Base-by-base conservation (phyloP, 2,329 filamentous ascomycete species). In the Onygenales sp. region DNA sequence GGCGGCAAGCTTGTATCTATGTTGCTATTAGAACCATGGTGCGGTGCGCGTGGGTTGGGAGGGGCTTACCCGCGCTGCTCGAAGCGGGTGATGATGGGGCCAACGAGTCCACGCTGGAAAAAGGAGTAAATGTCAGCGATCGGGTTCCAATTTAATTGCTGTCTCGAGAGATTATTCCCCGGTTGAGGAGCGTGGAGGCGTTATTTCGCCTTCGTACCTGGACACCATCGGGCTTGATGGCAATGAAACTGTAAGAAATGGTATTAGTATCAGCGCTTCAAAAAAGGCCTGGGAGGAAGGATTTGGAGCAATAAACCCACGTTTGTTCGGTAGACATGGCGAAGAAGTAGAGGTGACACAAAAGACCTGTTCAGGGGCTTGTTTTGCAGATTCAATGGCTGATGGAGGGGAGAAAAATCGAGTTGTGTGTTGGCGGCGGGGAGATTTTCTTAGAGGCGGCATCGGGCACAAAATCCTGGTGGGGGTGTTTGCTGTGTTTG, bases 201-300 rank as follows among this genome's bases (percentile, higher is more conserved):
- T 33, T 27, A 3, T 17, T 43, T 31, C 27, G 41, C 32, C n/a
- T 56, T 57, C 78, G 65, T 85, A 95, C 90, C 86, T 96, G 93
- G 79, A 97, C 93, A 76, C 93, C 93, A 79, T 97, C 93, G 68
- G 92, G 93, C 90, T 98, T 98, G 84, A 98, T 89, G 74, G 93
- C 93, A 83, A 97, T 97, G 88, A 97, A 97, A 81, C 92, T 97
- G 69, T 35, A 54, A 53, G 45, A 43, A 50, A 55, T 58, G 43
- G 52, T 56, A 53, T 59, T 60, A 54, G 21, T 48, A 27, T 21
- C 7, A 9, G 17, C 42, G 42, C 42, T 21, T 14, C 10, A 2
- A 39, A 10, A 7, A 10, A 13, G 31, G 32, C 9, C 5, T 56
- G 52, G 54, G 57, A 63, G 59, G 54, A 58, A 51, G 46, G 41